Evolutionary conservation across 2,329 filamentous ascomycete genomes (phyloP), one percentile per base, ranked within the genome.

Genomic region (Clonostachys chloroleuca): DNA sequence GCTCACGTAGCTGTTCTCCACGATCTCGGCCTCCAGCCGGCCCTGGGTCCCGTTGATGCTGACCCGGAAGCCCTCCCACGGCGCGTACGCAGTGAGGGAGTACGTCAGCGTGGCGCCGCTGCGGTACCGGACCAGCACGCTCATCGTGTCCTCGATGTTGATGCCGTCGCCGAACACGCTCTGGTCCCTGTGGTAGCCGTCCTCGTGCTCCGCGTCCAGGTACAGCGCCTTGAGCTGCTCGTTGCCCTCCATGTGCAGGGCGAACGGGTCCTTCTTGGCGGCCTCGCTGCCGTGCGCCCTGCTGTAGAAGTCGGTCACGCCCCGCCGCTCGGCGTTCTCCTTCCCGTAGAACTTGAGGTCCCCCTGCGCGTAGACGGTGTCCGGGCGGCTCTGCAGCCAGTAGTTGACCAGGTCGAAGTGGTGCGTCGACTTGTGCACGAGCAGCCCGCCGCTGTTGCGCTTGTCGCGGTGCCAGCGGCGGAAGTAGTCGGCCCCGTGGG

Each of bases 401-500:
- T 82, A 84, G 55, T 83, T 81, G 47, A 84, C 72, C 9, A 84
- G 70, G 56, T 84, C 80, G 52, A 84, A 83, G 56, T 84, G 80
- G 50, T 84, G 80, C 6, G 78, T 84, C 18, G 77, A 78, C 58
- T 84, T 84, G 60, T 84, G 80, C 30, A 84, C 78, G 4, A 82
- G 62, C 34, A 84, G 61, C 2, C 79, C 79, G 12, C 80, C 80
- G 48, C 73, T 77, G 61, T 83, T 84, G 24, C 70, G 67, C 64
- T 78, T 79, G 57, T 83, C 77, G 12, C 80, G 74, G 55, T 84
- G 80, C 80, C 80, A 84, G 10, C 80, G 78, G 3, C 80, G 74
- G 61, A 83, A 82, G 62, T 81, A 83, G 57, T 84, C 80, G 3
- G 80, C 78, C 14, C 80, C 80, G 55, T 83, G 80, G 14, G 73